A percentile compares a stretch with the other conserved stretches of the same genome.
These are phyloP conservation scores for Lichtheimia ramosa DNA, from an alignment of 371 early-diverging fungal species.

Conservation along the genomic window DNA sequence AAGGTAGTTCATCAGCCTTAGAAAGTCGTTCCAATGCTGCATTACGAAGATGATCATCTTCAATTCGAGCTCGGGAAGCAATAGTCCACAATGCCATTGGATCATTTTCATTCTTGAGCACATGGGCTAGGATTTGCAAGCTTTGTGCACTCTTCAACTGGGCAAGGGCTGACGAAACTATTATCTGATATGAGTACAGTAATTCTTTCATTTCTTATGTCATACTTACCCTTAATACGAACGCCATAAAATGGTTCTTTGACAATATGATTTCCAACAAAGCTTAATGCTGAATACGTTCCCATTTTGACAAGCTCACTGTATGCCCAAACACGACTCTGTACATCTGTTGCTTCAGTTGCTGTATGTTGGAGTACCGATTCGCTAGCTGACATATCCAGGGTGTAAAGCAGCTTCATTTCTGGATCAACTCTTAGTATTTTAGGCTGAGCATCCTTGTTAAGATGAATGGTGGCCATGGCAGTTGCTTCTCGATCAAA, in stretches of 20 bases:
- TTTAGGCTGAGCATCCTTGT: constrained; percentile 23
- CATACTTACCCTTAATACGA: constrained; percentile 26
- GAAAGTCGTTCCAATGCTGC: constrained; percentile 35
- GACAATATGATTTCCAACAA: constrained; percentile 26
- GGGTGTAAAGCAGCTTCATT: constrained; percentile 35
- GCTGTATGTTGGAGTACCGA: constrained; percentile 46
- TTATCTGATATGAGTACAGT: not conserved
- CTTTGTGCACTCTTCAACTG: constrained; percentile 34
- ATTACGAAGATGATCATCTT: constrained; percentile 37
- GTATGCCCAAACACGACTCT: constrained; percentile 48
- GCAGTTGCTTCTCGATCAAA: constrained; percentile 31
- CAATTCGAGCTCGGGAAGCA: constrained; percentile 12
- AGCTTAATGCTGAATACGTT: constrained; percentile 34
- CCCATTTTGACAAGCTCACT: constrained; percentile 44
- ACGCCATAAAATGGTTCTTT: constrained; percentile 53
- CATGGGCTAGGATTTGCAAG: constrained; percentile 38
- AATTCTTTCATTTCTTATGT: too few species aligned
- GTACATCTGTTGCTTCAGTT: constrained; percentile 24
- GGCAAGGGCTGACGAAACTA: constrained; percentile 36
- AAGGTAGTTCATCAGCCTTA: constrained; percentile 24
- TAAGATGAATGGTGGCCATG: constrained; percentile 16
- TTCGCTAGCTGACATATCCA: constrained; percentile 51
- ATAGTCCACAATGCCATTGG: constrained; percentile 32
- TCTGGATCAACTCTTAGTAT: constrained; percentile 56
- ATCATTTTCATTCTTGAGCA: constrained; percentile 46